phyloP scores from a whole-genome alignment of 1,284 basidiomycete genomes.

The Melanopsichium pennsylvanicum region DNA sequence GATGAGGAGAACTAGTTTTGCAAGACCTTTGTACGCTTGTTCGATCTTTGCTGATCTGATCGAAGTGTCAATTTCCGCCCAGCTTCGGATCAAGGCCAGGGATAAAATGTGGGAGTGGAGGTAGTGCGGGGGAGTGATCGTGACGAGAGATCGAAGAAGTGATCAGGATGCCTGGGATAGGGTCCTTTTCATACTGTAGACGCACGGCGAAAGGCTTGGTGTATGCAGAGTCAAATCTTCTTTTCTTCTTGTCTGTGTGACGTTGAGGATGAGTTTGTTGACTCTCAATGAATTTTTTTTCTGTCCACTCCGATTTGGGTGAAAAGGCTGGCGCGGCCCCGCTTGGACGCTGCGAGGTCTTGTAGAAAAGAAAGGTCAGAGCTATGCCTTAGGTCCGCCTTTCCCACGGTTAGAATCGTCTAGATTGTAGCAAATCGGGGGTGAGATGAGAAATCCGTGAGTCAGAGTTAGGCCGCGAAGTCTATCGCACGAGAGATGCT shows the following conservation, averaged over 20 bases:
- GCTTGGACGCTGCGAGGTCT: background rate
- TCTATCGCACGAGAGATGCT: no score
- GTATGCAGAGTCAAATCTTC: background rate
- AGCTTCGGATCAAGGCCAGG: background rate
- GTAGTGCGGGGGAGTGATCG: constrained; percentile 41
- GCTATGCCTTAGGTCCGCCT: no score
- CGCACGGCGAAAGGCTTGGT: constrained; percentile 5
- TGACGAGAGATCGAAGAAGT: constrained; percentile 42
- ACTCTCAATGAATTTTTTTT: constrained; percentile 42
- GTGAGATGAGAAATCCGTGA: no score
- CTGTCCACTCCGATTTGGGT: background rate
- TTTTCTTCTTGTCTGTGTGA: constrained; percentile 1
- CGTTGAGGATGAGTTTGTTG: background rate
- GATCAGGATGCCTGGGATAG: constrained; percentile 13
- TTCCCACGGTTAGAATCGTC: no score
- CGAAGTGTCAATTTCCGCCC: no score
- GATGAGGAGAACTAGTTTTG: background rate
- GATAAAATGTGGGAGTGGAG: constrained; percentile 5
- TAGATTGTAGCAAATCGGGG: no score
- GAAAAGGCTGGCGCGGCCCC: constrained; percentile 30
- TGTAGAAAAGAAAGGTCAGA: constrained; percentile 20
- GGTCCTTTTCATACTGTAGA: background rate
- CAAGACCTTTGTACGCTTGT: no score
- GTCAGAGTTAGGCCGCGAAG: no score
- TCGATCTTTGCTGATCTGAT: no score